Evolutionary conservation across 176 grass and related monocot species (phyloP), one percentile per base, ranked within the genome.

Genomic region (Carex pumila): DNA sequence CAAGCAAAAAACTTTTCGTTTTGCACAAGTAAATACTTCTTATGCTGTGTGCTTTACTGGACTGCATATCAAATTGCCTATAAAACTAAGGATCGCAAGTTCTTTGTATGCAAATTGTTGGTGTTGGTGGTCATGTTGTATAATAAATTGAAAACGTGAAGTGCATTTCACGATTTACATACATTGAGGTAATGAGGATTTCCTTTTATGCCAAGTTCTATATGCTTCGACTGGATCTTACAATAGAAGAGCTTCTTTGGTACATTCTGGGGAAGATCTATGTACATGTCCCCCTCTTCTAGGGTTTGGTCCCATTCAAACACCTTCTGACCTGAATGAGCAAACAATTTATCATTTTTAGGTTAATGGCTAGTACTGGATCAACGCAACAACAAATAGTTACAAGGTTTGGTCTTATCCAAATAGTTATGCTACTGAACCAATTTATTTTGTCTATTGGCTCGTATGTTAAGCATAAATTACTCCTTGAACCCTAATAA

Each of bases 251-350:
- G 88, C 55, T 98, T 98, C 58, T 85, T 87, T 12, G 96, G 89
- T 45, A 93, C 93, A 60, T 85, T 87, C 61, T 88, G 84, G 43
- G 96, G 93, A 76, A 95, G 96, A 68, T 98, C 93, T 63, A 98
- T 88, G 87, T 95, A 98, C 81, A 98, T 86, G 89, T 98, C 86
- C 67, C 90, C 88, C 86, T 98, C 96, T 69, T 98, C 96, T 29
- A 98, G 84, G 63, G 96, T 93, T 89, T 98, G 93, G 55, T 98
- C 96, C 96, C 93, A 98, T 73, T 98, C 96, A 84, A 98, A 98
- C 12, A 98, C 96, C 86, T 98, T 98, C 85, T 98, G 90, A 81
- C 96, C 96, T 98, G 88, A 43, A 81, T 25, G 14, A 17, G 63
- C n/a, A 56, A 47, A 18, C 49, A 79, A 87, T 78, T 57, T 76